phyloP scores from a whole-genome alignment of 2,329 filamentous ascomycete species.

The Stagonosporopsis cucurbitacearum region DNA sequence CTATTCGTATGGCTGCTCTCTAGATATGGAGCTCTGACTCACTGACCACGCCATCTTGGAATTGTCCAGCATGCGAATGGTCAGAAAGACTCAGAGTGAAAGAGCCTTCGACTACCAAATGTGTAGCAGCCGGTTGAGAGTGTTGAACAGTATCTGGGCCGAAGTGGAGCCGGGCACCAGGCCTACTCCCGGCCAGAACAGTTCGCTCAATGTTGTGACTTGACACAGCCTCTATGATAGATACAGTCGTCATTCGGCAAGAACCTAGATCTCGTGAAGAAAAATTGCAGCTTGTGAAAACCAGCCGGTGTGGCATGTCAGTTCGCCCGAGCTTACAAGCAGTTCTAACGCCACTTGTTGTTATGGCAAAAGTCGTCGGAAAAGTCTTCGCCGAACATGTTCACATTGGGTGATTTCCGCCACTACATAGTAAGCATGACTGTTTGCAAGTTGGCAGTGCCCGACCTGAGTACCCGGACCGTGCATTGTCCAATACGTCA shows the following conservation, averaged over 20 bases:
- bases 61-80: neutral
- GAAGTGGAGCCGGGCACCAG: neutral
- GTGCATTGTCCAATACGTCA: constrained; percentile 22
- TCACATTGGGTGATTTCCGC: constrained; percentile 19
- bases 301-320: constrained; percentile 5
- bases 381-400: constrained; percentile 10
- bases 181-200: neutral
- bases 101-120: too few species aligned
- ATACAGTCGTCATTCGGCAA: neutral
- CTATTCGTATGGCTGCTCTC: too few species aligned
- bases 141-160: neutral
- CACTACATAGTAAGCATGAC: constrained; percentile 21
- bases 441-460: constrained; percentile 3
- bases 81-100: neutral
- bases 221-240: neutral
- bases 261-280: neutral
- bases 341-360: constrained; percentile 1
- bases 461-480: constrained; percentile 1
- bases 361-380: constrained; percentile 2
- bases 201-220: neutral
- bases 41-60: too few species aligned
- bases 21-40: too few species aligned
- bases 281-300: neutral
- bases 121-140: neutral
- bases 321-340: neutral